Conservation (phyloP, 441 rosid genomes). For the Erodium trifolium region DNA sequence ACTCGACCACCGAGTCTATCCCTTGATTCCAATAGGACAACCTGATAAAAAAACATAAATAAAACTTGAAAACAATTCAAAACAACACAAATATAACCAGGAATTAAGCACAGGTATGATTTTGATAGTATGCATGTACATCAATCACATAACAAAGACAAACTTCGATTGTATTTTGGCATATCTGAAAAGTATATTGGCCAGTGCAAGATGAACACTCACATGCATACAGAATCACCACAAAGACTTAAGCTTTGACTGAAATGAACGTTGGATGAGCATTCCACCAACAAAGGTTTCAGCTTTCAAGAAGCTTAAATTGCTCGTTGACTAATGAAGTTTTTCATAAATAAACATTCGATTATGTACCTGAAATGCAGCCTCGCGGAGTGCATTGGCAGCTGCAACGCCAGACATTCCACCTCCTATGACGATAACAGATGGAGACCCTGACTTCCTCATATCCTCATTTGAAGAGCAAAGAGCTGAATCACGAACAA, state of each 20-base stretch:
- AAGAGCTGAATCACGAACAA: conserved; percentile 29
- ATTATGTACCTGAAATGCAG: conserved; percentile 58
- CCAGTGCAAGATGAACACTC: not conserved
- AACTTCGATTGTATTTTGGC: not conserved
- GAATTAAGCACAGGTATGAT: too few relatives aligned
- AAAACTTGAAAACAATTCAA: too few relatives aligned
- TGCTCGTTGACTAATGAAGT: too few relatives aligned
- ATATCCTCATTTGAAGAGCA: conserved; percentile 38
- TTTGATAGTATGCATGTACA: not conserved
- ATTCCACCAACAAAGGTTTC: too few relatives aligned
- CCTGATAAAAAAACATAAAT: conserved; percentile 32
- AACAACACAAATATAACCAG: too few relatives aligned
- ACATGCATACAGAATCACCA: not conserved
- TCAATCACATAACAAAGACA: not conserved
- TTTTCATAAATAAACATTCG: too few relatives aligned
- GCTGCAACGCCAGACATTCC: conserved; percentile 89
- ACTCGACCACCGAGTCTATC: conserved; percentile 84
- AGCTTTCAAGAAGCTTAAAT: too few relatives aligned
- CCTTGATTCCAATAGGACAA: conserved; percentile 71
- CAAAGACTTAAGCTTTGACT: not conserved
- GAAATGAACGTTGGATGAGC: too few relatives aligned
- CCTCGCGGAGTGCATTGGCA: conserved; percentile 79
- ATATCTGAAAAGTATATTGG: not conserved
- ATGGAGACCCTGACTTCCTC: conserved; percentile 47
- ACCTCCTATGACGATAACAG: conserved; percentile 77